Conservation (phyloP, 163 green algal genomes). For the Volvox carteri region DNA sequence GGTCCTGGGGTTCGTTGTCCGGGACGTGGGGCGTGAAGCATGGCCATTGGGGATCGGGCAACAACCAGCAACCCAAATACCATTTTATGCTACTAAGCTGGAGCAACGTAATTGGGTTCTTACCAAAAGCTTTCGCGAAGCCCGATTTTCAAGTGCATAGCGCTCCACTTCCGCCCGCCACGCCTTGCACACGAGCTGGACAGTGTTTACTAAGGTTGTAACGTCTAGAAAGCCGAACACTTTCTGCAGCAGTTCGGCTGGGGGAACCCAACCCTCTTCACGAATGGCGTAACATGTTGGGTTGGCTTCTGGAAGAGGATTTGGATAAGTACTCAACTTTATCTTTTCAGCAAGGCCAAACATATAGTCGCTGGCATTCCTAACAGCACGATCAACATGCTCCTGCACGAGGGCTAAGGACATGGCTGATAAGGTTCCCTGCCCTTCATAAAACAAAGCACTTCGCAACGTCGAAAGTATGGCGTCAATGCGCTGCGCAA, state of each 20-base stretch:
- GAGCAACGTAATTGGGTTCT: neutral
- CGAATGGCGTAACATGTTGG: neutral
- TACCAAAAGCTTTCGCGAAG: neutral
- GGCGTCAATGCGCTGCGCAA: neutral
- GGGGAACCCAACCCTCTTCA: neutral
- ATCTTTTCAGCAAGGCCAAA: neutral
- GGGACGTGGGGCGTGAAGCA: neutral
- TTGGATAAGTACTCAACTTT: neutral
- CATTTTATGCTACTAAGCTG: neutral
- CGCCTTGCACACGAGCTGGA: neutral
- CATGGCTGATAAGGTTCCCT: neutral
- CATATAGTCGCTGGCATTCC: neutral
- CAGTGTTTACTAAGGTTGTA: neutral
- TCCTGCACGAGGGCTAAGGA: neutral
- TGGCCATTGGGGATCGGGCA: neutral
- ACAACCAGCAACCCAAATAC: too few relatives aligned
- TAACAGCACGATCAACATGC: slow-evolving; percentile 9
- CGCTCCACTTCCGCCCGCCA: neutral
- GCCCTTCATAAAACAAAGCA: too few relatives aligned
- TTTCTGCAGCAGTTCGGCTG: neutral
- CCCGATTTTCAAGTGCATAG: neutral
- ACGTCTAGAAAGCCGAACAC: neutral
- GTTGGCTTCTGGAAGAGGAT: neutral
- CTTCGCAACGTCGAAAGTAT: neutral
- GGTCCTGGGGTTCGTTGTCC: neutral